Evolutionary conservation across 371 early-diverging fungal species (phyloP).

Genomic region (Circinella minor): DNA sequence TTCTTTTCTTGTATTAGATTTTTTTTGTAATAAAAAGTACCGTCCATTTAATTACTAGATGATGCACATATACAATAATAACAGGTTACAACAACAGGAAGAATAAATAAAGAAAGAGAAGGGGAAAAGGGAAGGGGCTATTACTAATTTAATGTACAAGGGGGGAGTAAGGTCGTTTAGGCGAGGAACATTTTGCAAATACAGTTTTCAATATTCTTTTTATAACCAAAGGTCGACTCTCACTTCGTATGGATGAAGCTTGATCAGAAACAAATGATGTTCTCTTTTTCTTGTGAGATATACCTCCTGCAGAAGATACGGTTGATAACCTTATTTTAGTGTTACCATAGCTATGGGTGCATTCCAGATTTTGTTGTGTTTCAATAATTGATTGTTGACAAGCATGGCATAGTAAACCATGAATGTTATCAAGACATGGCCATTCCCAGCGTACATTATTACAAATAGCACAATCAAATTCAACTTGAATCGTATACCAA

Average conservation of each 20-base stretch:
- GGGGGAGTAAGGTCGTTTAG: neutral
- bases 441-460: slow-evolving; percentile 23
- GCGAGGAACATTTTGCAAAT: neutral
- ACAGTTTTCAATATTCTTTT: neutral
- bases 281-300: slow-evolving; percentile 19
- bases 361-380: neutral
- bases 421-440: slow-evolving; percentile 27
- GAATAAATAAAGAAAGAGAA: neutral
- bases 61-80: neutral
- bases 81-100: neutral
- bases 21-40: slow-evolving; percentile 2
- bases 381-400: slow-evolving; percentile 3
- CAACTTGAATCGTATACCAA: slow-evolving; percentile 28
- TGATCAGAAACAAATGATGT: slow-evolving; percentile 4
- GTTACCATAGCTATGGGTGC: neutral
- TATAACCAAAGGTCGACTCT: neutral
- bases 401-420: slow-evolving; percentile 7
- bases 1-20: slow-evolving; percentile 4
- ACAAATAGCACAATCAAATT: slow-evolving; percentile 43
- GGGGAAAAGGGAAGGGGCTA: too few relatives aligned
- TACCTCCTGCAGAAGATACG: neutral
- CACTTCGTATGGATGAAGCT: neutral
- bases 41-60: neutral
- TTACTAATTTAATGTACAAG: slow-evolving; percentile 3
- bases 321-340: neutral